Base-by-base conservation (phyloP, 306 rosid genomes). In the Trifolium dubium region DNA sequence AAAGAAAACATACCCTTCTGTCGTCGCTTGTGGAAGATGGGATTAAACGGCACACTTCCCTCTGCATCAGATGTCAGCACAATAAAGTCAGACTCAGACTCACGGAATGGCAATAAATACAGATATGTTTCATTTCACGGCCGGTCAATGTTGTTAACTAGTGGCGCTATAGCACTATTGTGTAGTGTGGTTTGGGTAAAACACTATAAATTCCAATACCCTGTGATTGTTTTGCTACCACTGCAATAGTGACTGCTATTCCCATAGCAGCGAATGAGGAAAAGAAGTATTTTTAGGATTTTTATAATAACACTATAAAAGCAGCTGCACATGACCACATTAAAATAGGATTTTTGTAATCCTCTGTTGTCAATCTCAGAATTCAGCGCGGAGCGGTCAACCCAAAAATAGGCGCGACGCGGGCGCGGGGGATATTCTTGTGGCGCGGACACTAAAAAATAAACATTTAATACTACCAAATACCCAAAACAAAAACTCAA, bases 1-100 rank as follows among this genome's bases (percentile, higher is more conserved):
- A 23, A 23, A 23, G 81, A 77, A 63, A 74, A 76, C 91, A 81
- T 83, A 91, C 98, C 82, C 97, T 91, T 85, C 73, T 88, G 51
- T 75, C 81, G 73, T 94, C 96, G 18, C 83, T 80, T 2, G 83
- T 62, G 79, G 96, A 88, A 72, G 95, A 85, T 77, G 98, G 92
- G 82, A 88, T 82, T 75, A 91, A 83, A 78, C 79, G 92, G 77
- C 98, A 91, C 43, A 91, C 90, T 79, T 94, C 98, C 84, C 97
- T 89, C 98, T 94, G 83, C 85, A 86, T 66, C 47, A 86, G 35
- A 73, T 10, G 64, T 50, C 29, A 83, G 80, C 71, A 44, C 69
- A 41, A 50, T n/a, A 51, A 69, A 74, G 32, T 61, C 71, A 80
- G 43, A 55, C 43, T 61, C 71, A 80, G 43, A 55, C 43, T 29